Evolutionary conservation across 805 yeast species (phyloP).

Genomic region (Cyberlindnera americana): DNA sequence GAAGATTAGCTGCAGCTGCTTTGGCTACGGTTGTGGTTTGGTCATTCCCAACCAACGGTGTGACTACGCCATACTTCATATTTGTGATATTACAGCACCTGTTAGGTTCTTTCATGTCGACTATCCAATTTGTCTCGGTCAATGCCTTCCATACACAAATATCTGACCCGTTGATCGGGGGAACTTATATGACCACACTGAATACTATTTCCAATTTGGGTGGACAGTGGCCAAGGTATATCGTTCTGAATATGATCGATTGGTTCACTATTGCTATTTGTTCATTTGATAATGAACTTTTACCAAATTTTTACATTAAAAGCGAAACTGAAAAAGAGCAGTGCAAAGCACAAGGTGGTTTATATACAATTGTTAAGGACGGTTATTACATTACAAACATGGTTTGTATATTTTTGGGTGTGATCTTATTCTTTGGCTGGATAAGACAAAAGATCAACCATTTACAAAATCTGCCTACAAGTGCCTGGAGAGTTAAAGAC

Average conservation of each 20-base stretch:
- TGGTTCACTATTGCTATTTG: constrained; percentile 68
- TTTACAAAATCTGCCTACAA: constrained; percentile 68
- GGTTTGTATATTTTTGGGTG: constrained; percentile 66
- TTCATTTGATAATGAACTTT: constrained; percentile 28
- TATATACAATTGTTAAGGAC: constrained; percentile 53
- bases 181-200: constrained; percentile 95
- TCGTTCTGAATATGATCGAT: constrained; percentile 78
- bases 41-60: constrained; percentile 57
- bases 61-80: constrained; percentile 55
- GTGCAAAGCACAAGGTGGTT: constrained; percentile 56
- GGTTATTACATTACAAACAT: constrained; percentile 82
- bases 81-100: constrained; percentile 79
- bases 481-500: constrained; percentile 62
- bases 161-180: constrained; percentile 95
- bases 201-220: constrained; percentile 92
- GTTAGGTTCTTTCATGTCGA: constrained; percentile 85
- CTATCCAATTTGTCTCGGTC: constrained; percentile 91
- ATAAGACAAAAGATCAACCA: constrained; percentile 57
- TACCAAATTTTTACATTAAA: constrained; percentile 13
- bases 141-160: constrained; percentile 93
- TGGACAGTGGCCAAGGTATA: constrained; percentile 95
- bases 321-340: constrained; percentile 39
- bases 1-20: constrained; percentile 71
- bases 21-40: constrained; percentile 72
- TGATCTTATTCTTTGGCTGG: constrained; percentile 59